Conservation (phyloP, 2,329 filamentous ascomycete species). For the Coniochaeta hoffmannii region DNA sequence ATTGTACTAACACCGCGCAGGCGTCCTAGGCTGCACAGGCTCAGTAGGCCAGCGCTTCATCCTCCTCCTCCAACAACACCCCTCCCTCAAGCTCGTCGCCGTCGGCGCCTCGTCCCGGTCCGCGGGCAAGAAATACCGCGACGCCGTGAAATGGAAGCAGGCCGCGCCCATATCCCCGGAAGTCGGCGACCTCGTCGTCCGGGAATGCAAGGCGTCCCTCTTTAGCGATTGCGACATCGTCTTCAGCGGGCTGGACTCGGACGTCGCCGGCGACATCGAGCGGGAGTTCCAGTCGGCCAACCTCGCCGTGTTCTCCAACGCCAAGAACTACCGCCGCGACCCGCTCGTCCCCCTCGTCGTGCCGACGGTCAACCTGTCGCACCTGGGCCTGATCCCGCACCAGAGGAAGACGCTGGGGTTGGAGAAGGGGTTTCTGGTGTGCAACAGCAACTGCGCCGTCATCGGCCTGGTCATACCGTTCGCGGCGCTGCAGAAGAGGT, state of each 20-base stretch:
- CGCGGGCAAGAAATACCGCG: slow-evolving; percentile 87
- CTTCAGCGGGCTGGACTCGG: slow-evolving; percentile 86
- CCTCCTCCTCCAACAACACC: slow-evolving; percentile 81
- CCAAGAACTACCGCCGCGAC: slow-evolving; percentile 92
- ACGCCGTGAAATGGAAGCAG: slow-evolving; percentile 95
- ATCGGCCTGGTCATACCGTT: slow-evolving; percentile 95
- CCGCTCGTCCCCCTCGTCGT: slow-evolving; percentile 89
- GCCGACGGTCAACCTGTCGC: slow-evolving; percentile 85
- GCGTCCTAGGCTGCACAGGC: slow-evolving; percentile 84
- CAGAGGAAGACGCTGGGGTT: slow-evolving; percentile 68
- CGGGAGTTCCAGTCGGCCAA: slow-evolving; percentile 85
- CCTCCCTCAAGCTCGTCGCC: slow-evolving; percentile 77
- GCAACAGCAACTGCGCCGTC: slow-evolving; percentile 97
- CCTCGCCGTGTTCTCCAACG: slow-evolving; percentile 91
- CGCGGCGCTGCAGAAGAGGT: slow-evolving; percentile 77
- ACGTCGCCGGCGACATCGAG: slow-evolving; percentile 88
- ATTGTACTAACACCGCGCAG: slow-evolving; percentile 28
- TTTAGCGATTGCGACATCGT: slow-evolving; percentile 89
- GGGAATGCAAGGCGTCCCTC: slow-evolving; percentile 73
- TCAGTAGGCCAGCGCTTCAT: slow-evolving; percentile 96
- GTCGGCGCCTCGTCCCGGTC: slow-evolving; percentile 85
- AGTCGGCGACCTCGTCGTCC: slow-evolving; percentile 74
- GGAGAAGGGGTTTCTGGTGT: slow-evolving; percentile 84
- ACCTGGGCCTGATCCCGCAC: slow-evolving; percentile 83
- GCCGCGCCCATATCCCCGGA: slow-evolving; percentile 66